These are phyloP conservation scores for Daldinia grandis DNA, from an alignment of 495 filamentous ascomycete species.

Conservation along the genomic window DNA sequence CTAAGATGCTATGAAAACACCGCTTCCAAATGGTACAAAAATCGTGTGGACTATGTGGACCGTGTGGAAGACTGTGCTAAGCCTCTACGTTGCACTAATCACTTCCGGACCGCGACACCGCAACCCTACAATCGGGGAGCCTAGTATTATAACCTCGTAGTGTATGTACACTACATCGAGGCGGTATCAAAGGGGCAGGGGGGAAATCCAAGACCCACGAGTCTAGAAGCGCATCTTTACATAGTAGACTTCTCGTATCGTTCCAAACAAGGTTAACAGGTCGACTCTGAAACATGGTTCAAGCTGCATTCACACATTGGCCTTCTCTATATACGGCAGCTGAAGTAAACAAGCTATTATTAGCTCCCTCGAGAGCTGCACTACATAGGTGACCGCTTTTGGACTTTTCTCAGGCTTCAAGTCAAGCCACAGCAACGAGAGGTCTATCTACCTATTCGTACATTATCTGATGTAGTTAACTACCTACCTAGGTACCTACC, in stretches of 20 bases:
- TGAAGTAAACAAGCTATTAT: constrained; percentile 27
- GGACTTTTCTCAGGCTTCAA: background rate
- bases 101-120: background rate
- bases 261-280: constrained; percentile 30
- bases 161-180: background rate
- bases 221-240: constrained; percentile 23
- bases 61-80: constrained; percentile 31
- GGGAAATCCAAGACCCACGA: constrained; percentile 11
- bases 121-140: background rate
- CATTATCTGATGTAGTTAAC: no score
- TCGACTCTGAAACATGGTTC: constrained; percentile 38
- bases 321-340: constrained; percentile 10
- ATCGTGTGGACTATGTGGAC: no score
- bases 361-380: constrained; percentile 13
- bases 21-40: background rate
- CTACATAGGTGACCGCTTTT: background rate
- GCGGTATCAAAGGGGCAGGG: constrained; percentile 8
- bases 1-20: background rate
- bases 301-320: constrained; percentile 24
- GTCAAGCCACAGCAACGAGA: constrained; percentile 13
- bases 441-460: background rate
- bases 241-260: constrained; percentile 29
- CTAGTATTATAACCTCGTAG: background rate
- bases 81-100: constrained; percentile 18
- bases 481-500: no score